Base-by-base conservation (phyloP, 441 rosid genomes). In the Syzygium malaccense region DNA sequence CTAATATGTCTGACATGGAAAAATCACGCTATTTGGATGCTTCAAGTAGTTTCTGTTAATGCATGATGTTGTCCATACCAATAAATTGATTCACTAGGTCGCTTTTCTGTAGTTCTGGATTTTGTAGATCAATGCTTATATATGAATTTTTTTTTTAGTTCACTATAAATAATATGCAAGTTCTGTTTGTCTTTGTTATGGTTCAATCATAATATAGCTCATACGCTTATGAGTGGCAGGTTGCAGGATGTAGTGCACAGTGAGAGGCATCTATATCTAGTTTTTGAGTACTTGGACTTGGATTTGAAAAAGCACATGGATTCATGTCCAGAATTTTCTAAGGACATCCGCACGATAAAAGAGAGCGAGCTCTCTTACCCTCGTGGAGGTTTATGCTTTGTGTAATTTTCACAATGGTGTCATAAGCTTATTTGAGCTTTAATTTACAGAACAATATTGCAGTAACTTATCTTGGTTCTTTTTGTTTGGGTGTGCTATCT, bases 201-300 rank as follows among this genome's bases (percentile, higher is more conserved):
- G 28, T 71, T 71, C 37, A 20, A 20, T 71, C 80, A 37, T 71
- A 20, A 19, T 71, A 71, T 37, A 71, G 80, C 80, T 71, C 80
- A 71, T 71, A 37, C 80, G 87, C 80, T 54, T 57, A 57, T 86
- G 83, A 64, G 49, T n/a, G n/a, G n/a, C n/a, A n/a, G n/a, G n/a
- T n/a, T n/a, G n/a, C n/a, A n/a, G n/a, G n/a, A n/a, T n/a, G n/a
- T n/a, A n/a, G n/a, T 26, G 87, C 85, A 51, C 88, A 54, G 84
- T 18, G 89, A 55, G 86, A 62, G 49, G 54, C 51, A 88, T 20
- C 83, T 88, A 23, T 90, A 87, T 89, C 86, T 90, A 37, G 88
- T 87, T 32, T 87, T 90, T 75, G 90, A 90, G 86, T 85, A 87
- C 66, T 86, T 90, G 51, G 89, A 88, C 84, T 56, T 88, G 55